phyloP scores from a whole-genome alignment of 2,329 filamentous ascomycete species.

The Colletotrichum caudatum region DNA sequence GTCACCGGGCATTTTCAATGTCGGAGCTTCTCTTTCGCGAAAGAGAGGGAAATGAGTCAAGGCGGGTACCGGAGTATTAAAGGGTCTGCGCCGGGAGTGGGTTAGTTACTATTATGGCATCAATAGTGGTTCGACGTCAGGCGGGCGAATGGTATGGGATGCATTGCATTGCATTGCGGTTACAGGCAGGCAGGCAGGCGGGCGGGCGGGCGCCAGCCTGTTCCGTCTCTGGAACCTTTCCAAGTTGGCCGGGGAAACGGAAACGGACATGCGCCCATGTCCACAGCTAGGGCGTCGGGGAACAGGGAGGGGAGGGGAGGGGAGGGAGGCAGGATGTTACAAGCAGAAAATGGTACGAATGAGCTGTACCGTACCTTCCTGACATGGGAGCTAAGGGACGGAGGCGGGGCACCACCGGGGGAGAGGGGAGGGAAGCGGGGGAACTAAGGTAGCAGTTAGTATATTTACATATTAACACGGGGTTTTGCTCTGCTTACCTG shows the following conservation, averaged over 20 bases:
- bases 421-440: neutral
- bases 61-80: neutral
- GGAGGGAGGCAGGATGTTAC: conserved; percentile 5
- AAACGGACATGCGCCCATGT: conserved; percentile 37
- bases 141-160: conserved; percentile 41
- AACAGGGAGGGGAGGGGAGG: conserved; percentile 1
- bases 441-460: neutral
- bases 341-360: neutral
- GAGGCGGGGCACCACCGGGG: neutral
- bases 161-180: conserved; percentile 33
- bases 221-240: neutral
- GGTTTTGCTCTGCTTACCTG: conserved; percentile 23
- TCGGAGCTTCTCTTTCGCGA: conserved; percentile 38
- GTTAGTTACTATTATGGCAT: conserved; percentile 40
- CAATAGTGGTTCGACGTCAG: conserved; percentile 40
- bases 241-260: conserved; percentile 15
- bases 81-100: conserved; percentile 20
- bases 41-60: conserved; percentile 36
- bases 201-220: conserved; percentile 14
- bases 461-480: neutral
- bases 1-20: conserved; percentile 40
- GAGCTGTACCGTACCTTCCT: too few species aligned
- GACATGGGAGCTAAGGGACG: conserved; percentile 6
- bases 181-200: conserved; percentile 15
- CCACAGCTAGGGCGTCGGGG: conserved; percentile 16